Base-by-base conservation (phyloP, 257 asterid species). In the Mitragyna speciosa region DNA sequence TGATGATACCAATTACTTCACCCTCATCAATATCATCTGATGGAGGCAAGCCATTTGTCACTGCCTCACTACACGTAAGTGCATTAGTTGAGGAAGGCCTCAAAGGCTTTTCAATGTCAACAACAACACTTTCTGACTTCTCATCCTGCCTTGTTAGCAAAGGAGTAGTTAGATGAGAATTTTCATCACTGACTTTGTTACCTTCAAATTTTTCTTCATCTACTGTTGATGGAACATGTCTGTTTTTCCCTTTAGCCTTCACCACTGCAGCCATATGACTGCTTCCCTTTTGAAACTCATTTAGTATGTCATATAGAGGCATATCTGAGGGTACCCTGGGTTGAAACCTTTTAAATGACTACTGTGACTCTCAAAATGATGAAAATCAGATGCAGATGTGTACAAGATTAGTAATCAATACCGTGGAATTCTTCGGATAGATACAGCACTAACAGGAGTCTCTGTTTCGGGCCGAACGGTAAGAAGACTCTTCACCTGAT, bases 181-280 rank as follows among this genome's bases (percentile, higher is more conserved):
- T 78, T 69, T 76, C 87, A 43, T 77, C 80, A 39, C 75, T 49
- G 77, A 78, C 69, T 81, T 83, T 87, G 67, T 70, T 81, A 82
- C 84, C 92, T 79, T 87, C 93, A 39, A 80, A 33, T 70, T 81
- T 88, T 83, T 86, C 94, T 80, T 82, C 77, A 51, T 83, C 84
- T 36, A 84, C 75, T 19, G 82, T 86, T 33, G 89, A 76, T 14
- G 93, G 89, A 52, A 87, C 86, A 20, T 52, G 89, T 76, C 75
- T 83, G 79, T 76, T 88, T 82, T 81, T 84, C 49, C 87, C 88
- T 86, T 86, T 91, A 70, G 87, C 81, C 86, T 79, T 94, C 85
- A 94, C 93, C 52, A 94, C 98, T 69, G 94, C 97, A 59, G 98
- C 97, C 98, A 94, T 91, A 74, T 94, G 98, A 77, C 98, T 92